These are phyloP conservation scores for Saccharomyces pastorianus DNA, from an alignment of 1,139 yeast species.

Conservation along the genomic window DNA sequence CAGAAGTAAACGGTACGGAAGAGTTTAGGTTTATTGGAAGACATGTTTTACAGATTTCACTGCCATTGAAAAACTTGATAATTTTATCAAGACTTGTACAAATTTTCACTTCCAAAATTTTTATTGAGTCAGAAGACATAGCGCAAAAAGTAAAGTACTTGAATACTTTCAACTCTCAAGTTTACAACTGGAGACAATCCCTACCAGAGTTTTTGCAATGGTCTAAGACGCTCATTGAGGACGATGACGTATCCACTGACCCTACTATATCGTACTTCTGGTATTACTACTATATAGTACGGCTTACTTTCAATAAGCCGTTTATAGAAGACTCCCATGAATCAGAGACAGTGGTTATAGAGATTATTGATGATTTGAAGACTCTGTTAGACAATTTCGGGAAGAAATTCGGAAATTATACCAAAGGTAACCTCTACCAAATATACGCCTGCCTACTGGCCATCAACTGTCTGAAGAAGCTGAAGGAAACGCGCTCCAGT, in stretches of 20 bases:
- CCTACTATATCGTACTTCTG: slow-evolving; percentile 45
- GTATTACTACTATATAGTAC: slow-evolving; percentile 50
- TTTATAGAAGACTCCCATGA: slow-evolving; percentile 37
- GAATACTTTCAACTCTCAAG: slow-evolving; percentile 42
- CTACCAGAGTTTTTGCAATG: slow-evolving; percentile 45
- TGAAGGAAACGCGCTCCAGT: slow-evolving; percentile 11
- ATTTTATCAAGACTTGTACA: slow-evolving; percentile 50
- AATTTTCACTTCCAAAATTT: slow-evolving; percentile 37
- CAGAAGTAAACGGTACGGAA: slow-evolving; percentile 51
- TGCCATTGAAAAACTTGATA: slow-evolving; percentile 41
- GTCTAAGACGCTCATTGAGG: slow-evolving; percentile 38
- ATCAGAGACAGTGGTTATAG: slow-evolving; percentile 23
- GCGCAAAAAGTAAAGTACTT: slow-evolving; percentile 24
- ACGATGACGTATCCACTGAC: slow-evolving; percentile 36
- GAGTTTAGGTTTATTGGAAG: slow-evolving; percentile 33
- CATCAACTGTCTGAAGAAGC: slow-evolving; percentile 23
- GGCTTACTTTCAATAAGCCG: slow-evolving; percentile 52
- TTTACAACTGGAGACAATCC: slow-evolving; percentile 43
- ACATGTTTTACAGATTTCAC: slow-evolving; percentile 37
- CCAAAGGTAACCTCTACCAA: slow-evolving; percentile 27
- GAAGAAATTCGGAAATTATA: slow-evolving; percentile 21
- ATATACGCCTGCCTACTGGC: slow-evolving; percentile 30
- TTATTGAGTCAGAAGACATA: slow-evolving; percentile 27
- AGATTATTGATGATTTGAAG: slow-evolving; percentile 25
- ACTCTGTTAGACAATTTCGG: slow-evolving; percentile 26